Evolutionary conservation across 495 filamentous ascomycete genomes (phyloP).

Genomic region (Alectoria sarmentosa): DNA sequence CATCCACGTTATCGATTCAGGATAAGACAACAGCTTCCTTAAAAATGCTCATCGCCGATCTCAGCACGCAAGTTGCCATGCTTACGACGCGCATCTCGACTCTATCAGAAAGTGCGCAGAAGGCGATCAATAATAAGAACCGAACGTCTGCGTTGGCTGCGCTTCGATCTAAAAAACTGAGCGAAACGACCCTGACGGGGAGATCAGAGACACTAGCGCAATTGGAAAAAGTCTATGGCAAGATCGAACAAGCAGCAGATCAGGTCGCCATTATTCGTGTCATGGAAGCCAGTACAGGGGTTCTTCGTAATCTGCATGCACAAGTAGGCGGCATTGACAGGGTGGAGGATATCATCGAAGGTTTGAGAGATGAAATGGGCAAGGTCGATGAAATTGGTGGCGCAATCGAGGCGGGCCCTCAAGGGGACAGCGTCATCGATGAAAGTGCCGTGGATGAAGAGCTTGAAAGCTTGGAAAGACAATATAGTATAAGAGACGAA

Average conservation of each 20-base stretch:
- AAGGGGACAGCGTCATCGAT: conserved; percentile 51
- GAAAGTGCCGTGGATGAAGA: conserved; percentile 86
- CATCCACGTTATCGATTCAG: conserved; percentile 54
- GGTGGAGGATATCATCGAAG: conserved; percentile 68
- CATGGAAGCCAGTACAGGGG: conserved; percentile 69
- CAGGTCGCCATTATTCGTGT: conserved; percentile 72
- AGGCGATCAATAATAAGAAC: conserved; percentile 63
- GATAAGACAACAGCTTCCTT: conserved; percentile 77
- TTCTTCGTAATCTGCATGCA: conserved; percentile 63
- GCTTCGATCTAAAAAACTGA: conserved; percentile 74
- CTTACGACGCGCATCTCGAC: conserved; percentile 48
- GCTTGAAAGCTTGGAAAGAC: conserved; percentile 65
- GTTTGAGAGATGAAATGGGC: conserved; percentile 70
- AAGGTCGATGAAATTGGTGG: conserved; percentile 75
- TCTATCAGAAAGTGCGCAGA: conserved; percentile 50
- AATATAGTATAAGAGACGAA: conserved; percentile 52
- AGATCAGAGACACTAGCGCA: conserved; percentile 67
- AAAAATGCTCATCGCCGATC: conserved; percentile 55
- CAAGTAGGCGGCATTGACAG: conserved; percentile 69
- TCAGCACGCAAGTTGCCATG: conserved; percentile 56
- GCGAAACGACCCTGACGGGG: conserved; percentile 60
- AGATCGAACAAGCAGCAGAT: conserved; percentile 78
- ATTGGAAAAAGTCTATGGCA: conserved; percentile 69
- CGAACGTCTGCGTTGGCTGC: conserved; percentile 64
- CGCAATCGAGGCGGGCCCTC: conserved; percentile 58